These are phyloP conservation scores for Pseudocercospora crystallina DNA, from an alignment of 2,329 filamentous ascomycete species.

Conservation along the genomic window DNA sequence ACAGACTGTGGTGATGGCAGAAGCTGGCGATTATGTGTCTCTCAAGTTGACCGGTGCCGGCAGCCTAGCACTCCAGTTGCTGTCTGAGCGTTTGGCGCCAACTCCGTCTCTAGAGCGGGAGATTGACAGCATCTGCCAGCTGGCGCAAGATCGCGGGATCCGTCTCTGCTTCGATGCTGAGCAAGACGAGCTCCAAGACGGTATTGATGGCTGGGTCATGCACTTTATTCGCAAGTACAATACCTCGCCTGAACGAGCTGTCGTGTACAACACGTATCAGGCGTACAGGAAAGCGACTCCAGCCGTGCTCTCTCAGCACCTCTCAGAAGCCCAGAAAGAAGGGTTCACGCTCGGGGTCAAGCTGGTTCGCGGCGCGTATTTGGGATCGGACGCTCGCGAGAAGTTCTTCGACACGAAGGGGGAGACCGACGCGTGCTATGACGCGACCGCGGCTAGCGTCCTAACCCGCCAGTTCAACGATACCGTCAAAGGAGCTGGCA, in stretches of 20 bases:
- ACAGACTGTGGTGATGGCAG: slow-evolving; percentile 53
- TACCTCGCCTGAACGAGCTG: slow-evolving; percentile 39
- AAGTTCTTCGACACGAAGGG: slow-evolving; percentile 31
- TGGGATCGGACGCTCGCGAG: slow-evolving; percentile 45
- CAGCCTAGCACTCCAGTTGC: slow-evolving; percentile 41
- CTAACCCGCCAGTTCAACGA: slow-evolving; percentile 26
- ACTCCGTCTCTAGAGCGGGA: slow-evolving; percentile 41
- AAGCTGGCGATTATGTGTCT: slow-evolving; percentile 51
- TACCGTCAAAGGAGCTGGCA: slow-evolving; percentile 19
- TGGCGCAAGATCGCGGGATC: slow-evolving; percentile 42
- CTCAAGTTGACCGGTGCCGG: slow-evolving; percentile 57
- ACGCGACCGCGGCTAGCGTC: slow-evolving; percentile 27
- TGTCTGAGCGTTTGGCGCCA: slow-evolving; percentile 35
- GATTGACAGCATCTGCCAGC: slow-evolving; percentile 46
- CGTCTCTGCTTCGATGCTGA: slow-evolving; percentile 56
- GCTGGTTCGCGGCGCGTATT: slow-evolving; percentile 55
- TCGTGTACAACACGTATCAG: slow-evolving; percentile 55
- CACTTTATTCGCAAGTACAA: slow-evolving; percentile 56
- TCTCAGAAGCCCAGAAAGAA: slow-evolving; percentile 46
- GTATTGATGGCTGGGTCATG: slow-evolving; percentile 55
- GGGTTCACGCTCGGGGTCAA: slow-evolving; percentile 54
- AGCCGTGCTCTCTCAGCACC: slow-evolving; percentile 46
- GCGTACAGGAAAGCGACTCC: slow-evolving; percentile 53
- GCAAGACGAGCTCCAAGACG: slow-evolving; percentile 52
- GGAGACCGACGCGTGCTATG: slow-evolving; percentile 30